These are phyloP conservation scores for Ustilago bromivora DNA, from an alignment of 1,284 basidiomycete genomes.

Conservation along the genomic window DNA sequence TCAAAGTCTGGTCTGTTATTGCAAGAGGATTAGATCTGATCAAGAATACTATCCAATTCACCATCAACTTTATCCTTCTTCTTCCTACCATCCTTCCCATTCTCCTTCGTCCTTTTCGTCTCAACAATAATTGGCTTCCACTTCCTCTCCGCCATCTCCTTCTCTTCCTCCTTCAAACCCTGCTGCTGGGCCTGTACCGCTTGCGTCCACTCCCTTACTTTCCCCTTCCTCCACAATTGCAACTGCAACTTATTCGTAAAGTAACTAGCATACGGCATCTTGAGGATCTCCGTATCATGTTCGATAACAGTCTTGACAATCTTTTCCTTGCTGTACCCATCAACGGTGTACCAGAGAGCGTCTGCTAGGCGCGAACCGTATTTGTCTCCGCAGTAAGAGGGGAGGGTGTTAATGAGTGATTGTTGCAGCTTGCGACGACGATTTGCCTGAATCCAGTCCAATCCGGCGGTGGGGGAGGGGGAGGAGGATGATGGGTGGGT, in stretches of 20 bases:
- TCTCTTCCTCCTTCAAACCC: background rate
- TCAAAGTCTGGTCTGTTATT: background rate
- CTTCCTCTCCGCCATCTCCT: background rate
- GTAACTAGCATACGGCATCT: slow-evolving; percentile 56
- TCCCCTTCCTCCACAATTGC: slow-evolving; percentile 56
- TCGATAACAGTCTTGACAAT: slow-evolving; percentile 38
- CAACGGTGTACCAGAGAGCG: slow-evolving; percentile 55
- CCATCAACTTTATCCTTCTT: slow-evolving; percentile 42
- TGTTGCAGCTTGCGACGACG: slow-evolving; percentile 45
- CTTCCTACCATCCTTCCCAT: slow-evolving; percentile 24
- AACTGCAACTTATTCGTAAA: slow-evolving; percentile 63
- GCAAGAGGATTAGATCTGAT: slow-evolving; percentile 23
- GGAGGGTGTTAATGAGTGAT: slow-evolving; percentile 33
- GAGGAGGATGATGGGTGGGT: slow-evolving; percentile 9
- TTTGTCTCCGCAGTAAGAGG: slow-evolving; percentile 54
- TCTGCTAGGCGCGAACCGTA: slow-evolving; percentile 67
- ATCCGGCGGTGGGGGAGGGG: background rate
- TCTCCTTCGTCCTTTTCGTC: slow-evolving; percentile 19
- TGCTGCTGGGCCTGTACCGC: slow-evolving; percentile 18
- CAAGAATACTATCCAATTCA: slow-evolving; percentile 51
- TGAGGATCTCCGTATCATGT: slow-evolving; percentile 48
- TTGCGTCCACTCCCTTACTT: slow-evolving; percentile 56
- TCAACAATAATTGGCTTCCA: slow-evolving; percentile 24
- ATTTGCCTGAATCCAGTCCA: slow-evolving; percentile 17
- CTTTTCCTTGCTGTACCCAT: slow-evolving; percentile 55